Base-by-base conservation (phyloP, 257 asterid species). In the Gentiana dahurica region DNA sequence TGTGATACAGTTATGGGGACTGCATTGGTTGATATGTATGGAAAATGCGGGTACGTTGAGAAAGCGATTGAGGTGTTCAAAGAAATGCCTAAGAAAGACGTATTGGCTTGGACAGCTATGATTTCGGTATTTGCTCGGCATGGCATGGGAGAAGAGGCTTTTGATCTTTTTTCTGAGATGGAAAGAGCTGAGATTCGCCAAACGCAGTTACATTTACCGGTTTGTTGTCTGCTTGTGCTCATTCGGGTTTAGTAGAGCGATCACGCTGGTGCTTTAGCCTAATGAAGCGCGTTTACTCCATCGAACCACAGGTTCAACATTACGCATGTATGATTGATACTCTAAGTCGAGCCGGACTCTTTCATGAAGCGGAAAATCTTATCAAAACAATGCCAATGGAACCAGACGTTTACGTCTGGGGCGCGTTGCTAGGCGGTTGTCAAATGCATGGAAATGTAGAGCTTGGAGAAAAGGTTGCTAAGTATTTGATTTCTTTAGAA, bases 391-490 rank as follows among this genome's bases (percentile, higher is more conserved):
- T 87, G 95, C 83, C 89, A 5, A 71, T 78, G 86, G 67, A 71
- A 68, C 87, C 95, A 5, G 93, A 87, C 67, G 82, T 73, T 63
- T 87, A 54, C 49, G 89, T 84, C 45, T 87, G 92, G 94, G 92
- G 96, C 51, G 94, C 96, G 55, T 65, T 87, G 36, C 86, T 87
- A 4, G 95, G 93, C 53, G 89, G 89, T 7, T 87, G 96, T 65
- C 93, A 82, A 71, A 64, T 79, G 75, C 89, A 87, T 46, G 82
- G 76, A 54, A 76, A 80, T 60, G 72, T 84, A 34, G 55, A 60
- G 39, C 64, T 84, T 49, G 96, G 95, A 60, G 95, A 82, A 63
- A 79, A 60, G 49, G 74, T 87, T 8, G 85, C 90, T 6, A 65
- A 55, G 55, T 8, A 52, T 62, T 73, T 87, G 79, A 81, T 87